Base-by-base conservation (phyloP, 106 monocot species). In the Dioscorea zingiberensis region DNA sequence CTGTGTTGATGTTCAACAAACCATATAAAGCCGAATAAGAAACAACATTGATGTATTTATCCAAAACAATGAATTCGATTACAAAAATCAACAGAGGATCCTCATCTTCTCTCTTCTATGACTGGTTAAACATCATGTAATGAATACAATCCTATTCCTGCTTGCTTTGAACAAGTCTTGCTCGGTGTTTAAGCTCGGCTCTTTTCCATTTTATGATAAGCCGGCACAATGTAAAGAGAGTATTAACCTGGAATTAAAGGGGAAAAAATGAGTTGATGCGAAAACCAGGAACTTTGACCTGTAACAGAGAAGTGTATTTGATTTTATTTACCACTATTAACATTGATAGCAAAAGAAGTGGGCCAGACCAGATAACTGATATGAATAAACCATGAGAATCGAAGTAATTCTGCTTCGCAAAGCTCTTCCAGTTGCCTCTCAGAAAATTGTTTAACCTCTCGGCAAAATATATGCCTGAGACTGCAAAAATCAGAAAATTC, bases 331-430 rank as follows among this genome's bases (percentile, higher is more conserved):
- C 94, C 83, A 94, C 77, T 73, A 90, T 84, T 24, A 94, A 12
- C 26, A 90, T 72, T 2, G 90, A 76, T 48, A 87, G 65, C 28
- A 87, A n/a, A 48, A 94, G 80, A 48, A 94, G 87, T 38, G 94
- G 94, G 16, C 84, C 90, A 48, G 94, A 94, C 90, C 94, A 90
- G 48, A 94, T 76, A 14, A 69, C 82, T 25, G 94, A 90, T 25
- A 90, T 80, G 60, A 94, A 94, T 7, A 94, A 53, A 27, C 94
- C 94, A 62, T 85, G 75, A 21, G 79, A 60, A 77, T 94, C 90
- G 63, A 90, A 90, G 58, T 94, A 90, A 71, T 94, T 94, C 77
- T 94, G 94, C 16, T 75, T 54, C 11, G 90, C 66, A 71, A 94
- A 94, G 71, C 70, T 90, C 79, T 84, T 73, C 94, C 94, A 94